phyloP scores from a whole-genome alignment of 2,329 filamentous ascomycete genomes.

The Zymoseptoria pseudotritici region DNA sequence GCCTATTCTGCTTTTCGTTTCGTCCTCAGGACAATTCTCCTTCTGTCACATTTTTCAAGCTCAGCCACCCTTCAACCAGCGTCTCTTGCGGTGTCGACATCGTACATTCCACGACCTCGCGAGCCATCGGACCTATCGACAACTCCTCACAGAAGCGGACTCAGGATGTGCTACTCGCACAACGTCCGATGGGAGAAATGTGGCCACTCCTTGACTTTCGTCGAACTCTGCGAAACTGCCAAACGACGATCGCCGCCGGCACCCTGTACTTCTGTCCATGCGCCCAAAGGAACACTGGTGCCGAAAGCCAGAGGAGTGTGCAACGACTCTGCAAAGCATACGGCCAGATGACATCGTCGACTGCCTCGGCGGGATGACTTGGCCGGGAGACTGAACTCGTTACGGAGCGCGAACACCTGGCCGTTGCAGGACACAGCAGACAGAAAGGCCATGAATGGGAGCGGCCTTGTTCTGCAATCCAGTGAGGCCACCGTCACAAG shows the following conservation, averaged over 20 bases:
- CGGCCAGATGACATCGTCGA: neutral
- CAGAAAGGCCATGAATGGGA: too few relatives aligned
- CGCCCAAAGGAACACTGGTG: constrained; percentile 12
- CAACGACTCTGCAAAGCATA: constrained; percentile 13
- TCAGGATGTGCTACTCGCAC: neutral
- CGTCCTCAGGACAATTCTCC: too few relatives aligned
- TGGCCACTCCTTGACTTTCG: constrained; percentile 14
- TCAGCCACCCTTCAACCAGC: too few relatives aligned
- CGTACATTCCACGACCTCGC: neutral
- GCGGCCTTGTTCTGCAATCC: too few relatives aligned
- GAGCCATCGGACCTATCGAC: neutral
- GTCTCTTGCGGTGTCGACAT: too few relatives aligned
- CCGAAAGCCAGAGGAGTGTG: constrained; percentile 8
- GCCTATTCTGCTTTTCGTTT: too few relatives aligned
- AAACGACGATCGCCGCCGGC: constrained; percentile 11
- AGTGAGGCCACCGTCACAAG: too few relatives aligned
- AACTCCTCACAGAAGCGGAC: neutral
- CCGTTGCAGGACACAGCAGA: too few relatives aligned
- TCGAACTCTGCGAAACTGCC: constrained; percentile 11
- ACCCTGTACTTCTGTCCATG: constrained; percentile 14
- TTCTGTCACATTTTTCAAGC: too few relatives aligned
- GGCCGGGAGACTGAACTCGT: neutral
- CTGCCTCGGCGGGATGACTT: neutral
- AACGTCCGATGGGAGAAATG: constrained; percentile 15
- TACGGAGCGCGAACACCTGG: neutral